phyloP scores from a whole-genome alignment of 2,329 filamentous ascomycete species.

The Camillea tinctor region DNA sequence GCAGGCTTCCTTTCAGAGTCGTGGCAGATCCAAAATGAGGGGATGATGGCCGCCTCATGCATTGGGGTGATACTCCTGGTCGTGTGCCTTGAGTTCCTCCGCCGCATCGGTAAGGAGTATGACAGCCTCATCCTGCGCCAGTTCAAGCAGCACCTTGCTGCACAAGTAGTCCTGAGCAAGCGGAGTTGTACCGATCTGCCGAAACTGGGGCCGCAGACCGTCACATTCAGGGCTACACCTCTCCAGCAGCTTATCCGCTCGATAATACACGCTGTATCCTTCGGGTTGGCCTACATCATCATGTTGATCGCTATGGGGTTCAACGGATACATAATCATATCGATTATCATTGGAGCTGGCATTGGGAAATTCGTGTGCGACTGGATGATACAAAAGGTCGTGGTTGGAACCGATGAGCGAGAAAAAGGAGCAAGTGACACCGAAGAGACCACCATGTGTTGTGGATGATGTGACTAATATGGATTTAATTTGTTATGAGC shows the following conservation, averaged over 20 bases:
- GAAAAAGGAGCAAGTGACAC: background rate
- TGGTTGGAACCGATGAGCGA: constrained; percentile 24
- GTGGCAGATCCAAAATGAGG: constrained; percentile 40
- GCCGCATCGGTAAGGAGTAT: constrained; percentile 42
- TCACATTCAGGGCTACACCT: constrained; percentile 40
- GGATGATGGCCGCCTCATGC: constrained; percentile 43
- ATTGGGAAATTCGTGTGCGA: constrained; percentile 55
- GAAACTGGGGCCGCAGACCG: constrained; percentile 15
- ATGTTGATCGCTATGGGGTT: constrained; percentile 48
- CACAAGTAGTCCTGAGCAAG: constrained; percentile 22
- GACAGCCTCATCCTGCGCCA: constrained; percentile 40
- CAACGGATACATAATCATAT: constrained; percentile 45
- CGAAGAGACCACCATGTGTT: constrained; percentile 18
- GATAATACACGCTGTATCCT: constrained; percentile 38
- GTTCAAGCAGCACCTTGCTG: constrained; percentile 36
- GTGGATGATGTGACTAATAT: constrained; percentile 6
- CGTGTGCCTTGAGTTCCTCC: constrained; percentile 40
- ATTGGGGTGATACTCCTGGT: constrained; percentile 43
- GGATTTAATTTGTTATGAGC: background rate
- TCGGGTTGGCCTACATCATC: constrained; percentile 43
- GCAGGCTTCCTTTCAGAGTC: constrained; percentile 38
- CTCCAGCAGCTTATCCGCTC: constrained; percentile 41
- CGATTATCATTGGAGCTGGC: constrained; percentile 46
- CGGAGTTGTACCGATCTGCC: constrained; percentile 11
- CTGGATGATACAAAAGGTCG: constrained; percentile 48